A percentile compares a stretch with the other conserved stretches of the same genome.
Evolutionary conservation across 164 flowering plant species (phyloP).

Genomic region (Vitis labrusca): DNA sequence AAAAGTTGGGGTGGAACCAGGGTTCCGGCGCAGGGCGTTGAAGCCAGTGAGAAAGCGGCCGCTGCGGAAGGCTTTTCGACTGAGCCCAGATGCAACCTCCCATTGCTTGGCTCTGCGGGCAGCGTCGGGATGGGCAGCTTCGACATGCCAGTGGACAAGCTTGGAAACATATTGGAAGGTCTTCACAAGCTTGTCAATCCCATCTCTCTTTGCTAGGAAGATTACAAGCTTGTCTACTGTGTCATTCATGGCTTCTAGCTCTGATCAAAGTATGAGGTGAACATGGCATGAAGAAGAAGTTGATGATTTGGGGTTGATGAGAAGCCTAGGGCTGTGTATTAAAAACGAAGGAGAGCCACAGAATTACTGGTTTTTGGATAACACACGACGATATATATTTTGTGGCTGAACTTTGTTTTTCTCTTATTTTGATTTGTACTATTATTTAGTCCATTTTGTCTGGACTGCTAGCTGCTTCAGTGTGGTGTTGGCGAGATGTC

Average conservation of each 20-base stretch:
- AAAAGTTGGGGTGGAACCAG: slow-evolving; percentile 56
- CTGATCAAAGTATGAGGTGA: too few relatives aligned
- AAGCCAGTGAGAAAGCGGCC: slow-evolving; percentile 93
- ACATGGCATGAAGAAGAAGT: too few relatives aligned
- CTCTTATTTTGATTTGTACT: too few relatives aligned
- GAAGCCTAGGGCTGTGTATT: too few relatives aligned
- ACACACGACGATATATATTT: too few relatives aligned
- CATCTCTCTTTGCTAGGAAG: slow-evolving; percentile 96
- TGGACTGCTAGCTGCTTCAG: too few relatives aligned
- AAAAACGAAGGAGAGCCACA: too few relatives aligned
- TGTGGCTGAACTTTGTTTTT: too few relatives aligned
- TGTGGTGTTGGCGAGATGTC: too few relatives aligned
- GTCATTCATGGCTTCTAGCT: slow-evolving; percentile 51
- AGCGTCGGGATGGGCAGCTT: slow-evolving; percentile 40
- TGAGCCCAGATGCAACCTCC: slow-evolving; percentile 87
- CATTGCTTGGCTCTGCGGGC: slow-evolving; percentile 67
- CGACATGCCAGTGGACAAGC: slow-evolving; percentile 72
- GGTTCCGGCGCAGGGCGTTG: slow-evolving; percentile 67
- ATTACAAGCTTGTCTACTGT: slow-evolving; percentile 85
- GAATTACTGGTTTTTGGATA: too few relatives aligned
- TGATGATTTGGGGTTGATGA: too few relatives aligned
- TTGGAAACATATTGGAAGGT: slow-evolving; percentile 97
- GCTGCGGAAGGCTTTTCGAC: slow-evolving; percentile 83
- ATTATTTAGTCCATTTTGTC: too few relatives aligned
- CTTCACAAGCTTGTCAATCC: slow-evolving; percentile 97